Evolutionary conservation across 1,139 yeast species (phyloP).

Genomic region (Suhomyces kunorum): DNA sequence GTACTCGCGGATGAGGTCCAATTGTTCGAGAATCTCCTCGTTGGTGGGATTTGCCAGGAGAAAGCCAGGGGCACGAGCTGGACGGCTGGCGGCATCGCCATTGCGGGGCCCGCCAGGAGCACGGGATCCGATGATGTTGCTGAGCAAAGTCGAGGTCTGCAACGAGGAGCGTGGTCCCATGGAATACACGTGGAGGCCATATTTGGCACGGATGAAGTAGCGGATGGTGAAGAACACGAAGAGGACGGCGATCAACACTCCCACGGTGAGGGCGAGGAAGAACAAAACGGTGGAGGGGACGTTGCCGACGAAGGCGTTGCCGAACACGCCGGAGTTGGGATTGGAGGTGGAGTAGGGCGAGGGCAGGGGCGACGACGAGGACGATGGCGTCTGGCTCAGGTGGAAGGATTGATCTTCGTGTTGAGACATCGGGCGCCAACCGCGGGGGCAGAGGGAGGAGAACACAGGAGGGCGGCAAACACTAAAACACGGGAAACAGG

Average conservation of each 20-base stretch:
- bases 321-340: conserved; percentile 1
- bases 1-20: conserved; percentile 37
- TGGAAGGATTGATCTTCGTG: too few species aligned
- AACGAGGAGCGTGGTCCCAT: conserved; percentile 4
- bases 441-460: too few species aligned
- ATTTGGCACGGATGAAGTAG: conserved; percentile 56
- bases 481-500: too few species aligned
- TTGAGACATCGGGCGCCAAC: too few species aligned
- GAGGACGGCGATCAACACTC: conserved; percentile 54
- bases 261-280: conserved; percentile 64
- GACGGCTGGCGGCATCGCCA: neutral
- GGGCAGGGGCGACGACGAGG: neutral
- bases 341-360: neutral
- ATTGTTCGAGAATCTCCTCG: conserved; percentile 38
- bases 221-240: conserved; percentile 61
- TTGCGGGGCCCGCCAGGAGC: neutral
- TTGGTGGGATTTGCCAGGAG: conserved; percentile 16
- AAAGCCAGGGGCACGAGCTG: neutral
- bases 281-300: conserved; percentile 63
- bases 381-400: neutral
- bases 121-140: neutral
- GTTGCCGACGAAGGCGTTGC: conserved; percentile 38
- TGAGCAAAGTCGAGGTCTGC: conserved; percentile 4
- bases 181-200: conserved; percentile 55
- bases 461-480: too few species aligned